Percentiles rank a stretch among this genome's conserved stretches.
phyloP scores from a whole-genome alignment of 2,329 filamentous ascomycete genomes.

The Cladobotryum mycophilum region DNA sequence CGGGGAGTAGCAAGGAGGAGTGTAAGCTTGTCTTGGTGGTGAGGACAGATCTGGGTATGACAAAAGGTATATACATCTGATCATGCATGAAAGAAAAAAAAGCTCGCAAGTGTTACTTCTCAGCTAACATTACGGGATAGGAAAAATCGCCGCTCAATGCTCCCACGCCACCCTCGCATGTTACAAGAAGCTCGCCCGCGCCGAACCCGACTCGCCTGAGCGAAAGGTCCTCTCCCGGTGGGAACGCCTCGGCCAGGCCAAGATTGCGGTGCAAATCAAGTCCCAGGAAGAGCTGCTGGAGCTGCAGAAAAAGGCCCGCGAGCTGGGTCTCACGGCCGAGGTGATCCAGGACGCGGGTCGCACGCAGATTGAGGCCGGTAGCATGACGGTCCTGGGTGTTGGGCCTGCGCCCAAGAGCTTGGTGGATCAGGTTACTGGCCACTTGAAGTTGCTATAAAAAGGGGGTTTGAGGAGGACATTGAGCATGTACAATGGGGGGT shows the following conservation, averaged over 20 bases:
- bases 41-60: conserved; percentile 92
- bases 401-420: conserved; percentile 76
- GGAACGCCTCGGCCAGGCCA: conserved; percentile 82
- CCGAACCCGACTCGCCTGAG: conserved; percentile 47
- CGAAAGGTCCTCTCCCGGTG: conserved; percentile 69
- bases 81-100: too few relatives aligned
- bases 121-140: conserved; percentile 27
- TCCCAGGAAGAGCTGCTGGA: conserved; percentile 74
- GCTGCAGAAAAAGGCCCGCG: conserved; percentile 71
- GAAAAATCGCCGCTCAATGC: conserved; percentile 95
- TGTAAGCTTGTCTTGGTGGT: conserved; percentile 94
- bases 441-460: conserved; percentile 69
- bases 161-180: conserved; percentile 95
- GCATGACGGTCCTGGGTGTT: conserved; percentile 83
- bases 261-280: conserved; percentile 87
- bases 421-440: conserved; percentile 79
- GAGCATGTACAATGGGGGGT: background rate
- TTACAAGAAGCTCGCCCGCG: conserved; percentile 73
- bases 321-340: conserved; percentile 78
- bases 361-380: conserved; percentile 92
- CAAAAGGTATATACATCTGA: conserved; percentile 61
- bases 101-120: too few relatives aligned
- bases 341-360: conserved; percentile 93
- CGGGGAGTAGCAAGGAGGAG: conserved; percentile 55
- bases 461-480: background rate